Percentiles rank a stretch among this genome's conserved stretches.
Conservation (phyloP, 805 yeast genomes). For the Kluyveromyces wickerhamii region DNA sequence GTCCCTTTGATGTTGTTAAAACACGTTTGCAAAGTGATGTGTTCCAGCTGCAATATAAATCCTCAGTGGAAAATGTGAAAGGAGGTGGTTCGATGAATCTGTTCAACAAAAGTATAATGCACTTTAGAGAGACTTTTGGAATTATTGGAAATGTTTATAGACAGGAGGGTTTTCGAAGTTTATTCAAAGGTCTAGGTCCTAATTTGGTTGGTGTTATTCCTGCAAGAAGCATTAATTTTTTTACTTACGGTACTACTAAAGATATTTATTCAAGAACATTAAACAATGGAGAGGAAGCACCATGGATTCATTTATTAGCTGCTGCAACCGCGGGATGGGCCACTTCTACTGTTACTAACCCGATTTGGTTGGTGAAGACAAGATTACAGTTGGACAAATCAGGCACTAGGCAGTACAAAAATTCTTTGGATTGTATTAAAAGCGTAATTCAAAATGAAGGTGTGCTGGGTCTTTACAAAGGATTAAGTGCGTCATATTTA, state of each 20-base stretch:
- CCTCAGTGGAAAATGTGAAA: constrained; percentile 10
- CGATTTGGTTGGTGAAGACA: constrained; percentile 95
- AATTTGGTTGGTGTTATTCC: constrained; percentile 96
- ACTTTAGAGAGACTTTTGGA: constrained; percentile 73
- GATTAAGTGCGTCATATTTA: constrained; percentile 88
- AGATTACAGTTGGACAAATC: constrained; percentile 85
- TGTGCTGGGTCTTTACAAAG: constrained; percentile 68
- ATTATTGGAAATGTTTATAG: constrained; percentile 62
- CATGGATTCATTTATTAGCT: constrained; percentile 77
- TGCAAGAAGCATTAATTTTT: constrained; percentile 92
- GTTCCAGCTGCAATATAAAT: constrained; percentile 48
- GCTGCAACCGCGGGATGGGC: constrained; percentile 91
- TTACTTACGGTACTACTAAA: constrained; percentile 92
- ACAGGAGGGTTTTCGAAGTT: constrained; percentile 75
- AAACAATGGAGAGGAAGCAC: constrained; percentile 67
- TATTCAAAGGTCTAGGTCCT: constrained; percentile 94
- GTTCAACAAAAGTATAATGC: constrained; percentile 32
- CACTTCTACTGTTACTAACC: constrained; percentile 94
- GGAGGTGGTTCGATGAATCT: constrained; percentile 32
- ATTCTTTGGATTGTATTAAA: constrained; percentile 75
- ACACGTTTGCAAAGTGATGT: constrained; percentile 91
- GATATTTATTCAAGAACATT: constrained; percentile 58
- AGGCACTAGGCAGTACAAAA: constrained; percentile 56
- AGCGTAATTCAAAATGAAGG: constrained; percentile 75
- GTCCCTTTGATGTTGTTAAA: constrained; percentile 94